Percentiles rank a stretch among this genome's conserved stretches.
phyloP scores from a whole-genome alignment of 441 rosid species.

The Macaranga tanarius region DNA sequence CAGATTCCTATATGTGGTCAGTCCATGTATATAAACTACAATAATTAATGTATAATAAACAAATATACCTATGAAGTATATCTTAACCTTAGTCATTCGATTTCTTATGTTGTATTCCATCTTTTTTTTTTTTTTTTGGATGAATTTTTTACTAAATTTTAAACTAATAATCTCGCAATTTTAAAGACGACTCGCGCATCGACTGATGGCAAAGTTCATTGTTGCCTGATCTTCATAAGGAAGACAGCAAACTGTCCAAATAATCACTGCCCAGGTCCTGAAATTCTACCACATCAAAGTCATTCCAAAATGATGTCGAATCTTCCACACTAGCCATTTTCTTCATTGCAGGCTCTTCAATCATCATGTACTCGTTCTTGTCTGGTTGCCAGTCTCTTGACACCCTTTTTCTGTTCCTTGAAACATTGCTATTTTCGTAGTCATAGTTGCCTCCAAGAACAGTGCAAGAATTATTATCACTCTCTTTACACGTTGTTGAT shows the following conservation, averaged over 20 bases:
- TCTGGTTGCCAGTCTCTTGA: conserved; percentile 32
- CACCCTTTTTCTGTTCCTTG: conserved; percentile 38
- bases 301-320: conserved; percentile 23
- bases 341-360: conserved; percentile 39
- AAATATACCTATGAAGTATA: no score
- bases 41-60: no score
- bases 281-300: conserved; percentile 49
- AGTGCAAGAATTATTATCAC: conserved; percentile 1
- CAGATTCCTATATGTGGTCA: no score
- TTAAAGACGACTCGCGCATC: no score
- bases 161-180: no score
- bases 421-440: background rate
- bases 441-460: conserved; percentile 11
- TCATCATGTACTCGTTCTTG: conserved; percentile 6
- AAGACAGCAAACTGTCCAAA: conserved; percentile 56
- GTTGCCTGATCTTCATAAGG: conserved; percentile 31
- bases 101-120: no score
- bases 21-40: no score
- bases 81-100: no score
- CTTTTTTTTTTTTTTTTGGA: no score
- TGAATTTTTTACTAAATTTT: no score
- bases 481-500: conserved; percentile 11
- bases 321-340: conserved; percentile 27
- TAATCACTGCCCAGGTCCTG: conserved; percentile 74
- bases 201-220: no score